Percentiles rank a stretch among this genome's conserved stretches.
Conservation (phyloP, 2,329 filamentous ascomycete species). For the Trichoderma atroviride region DNA sequence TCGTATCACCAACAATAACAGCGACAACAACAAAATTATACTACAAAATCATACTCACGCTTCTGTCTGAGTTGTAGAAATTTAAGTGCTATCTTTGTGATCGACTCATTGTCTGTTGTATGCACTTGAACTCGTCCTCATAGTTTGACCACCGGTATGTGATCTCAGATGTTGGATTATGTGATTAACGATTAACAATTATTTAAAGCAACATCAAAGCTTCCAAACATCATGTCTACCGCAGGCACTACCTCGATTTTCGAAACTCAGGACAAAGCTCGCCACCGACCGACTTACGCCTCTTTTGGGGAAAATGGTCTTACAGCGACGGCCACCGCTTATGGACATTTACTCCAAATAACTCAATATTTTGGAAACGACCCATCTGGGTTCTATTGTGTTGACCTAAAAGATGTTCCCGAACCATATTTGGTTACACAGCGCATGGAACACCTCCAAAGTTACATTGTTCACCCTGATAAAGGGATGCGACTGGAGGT, state of each 20-base stretch:
- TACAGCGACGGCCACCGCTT: background rate
- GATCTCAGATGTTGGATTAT: too few relatives aligned
- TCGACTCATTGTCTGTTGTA: too few relatives aligned
- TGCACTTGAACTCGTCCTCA: too few relatives aligned
- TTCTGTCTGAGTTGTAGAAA: too few relatives aligned
- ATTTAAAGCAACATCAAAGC: too few relatives aligned
- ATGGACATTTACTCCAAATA: background rate
- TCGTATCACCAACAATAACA: too few relatives aligned
- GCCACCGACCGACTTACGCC: background rate
- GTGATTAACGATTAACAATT: too few relatives aligned
- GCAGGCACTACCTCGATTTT: background rate
- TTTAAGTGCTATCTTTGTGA: too few relatives aligned
- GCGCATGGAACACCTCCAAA: background rate
- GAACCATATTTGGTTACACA: background rate
- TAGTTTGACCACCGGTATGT: too few relatives aligned
- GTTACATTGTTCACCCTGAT: background rate
- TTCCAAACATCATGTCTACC: too few relatives aligned
- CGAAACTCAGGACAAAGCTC: background rate
- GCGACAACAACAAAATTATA: too few relatives aligned
- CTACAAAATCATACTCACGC: too few relatives aligned
- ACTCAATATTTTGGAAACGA: background rate
- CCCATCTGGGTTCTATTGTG: background rate
- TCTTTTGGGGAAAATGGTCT: background rate
- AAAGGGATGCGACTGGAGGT: background rate
- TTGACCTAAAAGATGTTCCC: background rate